Percentiles rank a stretch among this genome's conserved stretches.
Evolutionary conservation across 2,329 filamentous ascomycete species (phyloP).

Genomic region (Xylaria sp.): DNA sequence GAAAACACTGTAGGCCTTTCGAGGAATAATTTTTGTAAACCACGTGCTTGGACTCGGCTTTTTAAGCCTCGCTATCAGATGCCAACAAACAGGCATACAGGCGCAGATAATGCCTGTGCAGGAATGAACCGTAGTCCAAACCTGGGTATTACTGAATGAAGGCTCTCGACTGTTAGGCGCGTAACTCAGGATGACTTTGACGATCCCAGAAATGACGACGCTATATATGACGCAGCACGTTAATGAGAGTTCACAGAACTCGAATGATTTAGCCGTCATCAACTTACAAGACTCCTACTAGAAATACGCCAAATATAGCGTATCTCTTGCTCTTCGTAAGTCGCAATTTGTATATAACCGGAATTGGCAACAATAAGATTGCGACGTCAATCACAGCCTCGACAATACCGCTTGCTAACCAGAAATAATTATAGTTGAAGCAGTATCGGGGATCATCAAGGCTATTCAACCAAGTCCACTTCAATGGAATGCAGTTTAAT

Average conservation of each 20-base stretch:
- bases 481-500: constrained; percentile 41
- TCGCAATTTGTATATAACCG: constrained; percentile 29
- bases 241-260: too few relatives aligned
- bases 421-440: constrained; percentile 44
- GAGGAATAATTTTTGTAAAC: background rate
- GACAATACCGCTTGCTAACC: constrained; percentile 35
- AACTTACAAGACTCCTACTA: constrained; percentile 35
- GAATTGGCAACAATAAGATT: constrained; percentile 36
- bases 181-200: constrained; percentile 35
- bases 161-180: constrained; percentile 26
- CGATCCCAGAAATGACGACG: background rate
- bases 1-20: too few relatives aligned
- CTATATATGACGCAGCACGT: constrained; percentile 28
- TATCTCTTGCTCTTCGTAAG: constrained; percentile 34
- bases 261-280: background rate
- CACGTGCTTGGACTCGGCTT: constrained; percentile 1
- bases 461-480: constrained; percentile 41
- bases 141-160: constrained; percentile 19
- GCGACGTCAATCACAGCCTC: constrained; percentile 36
- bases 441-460: constrained; percentile 40
- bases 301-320: constrained; percentile 39
- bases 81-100: constrained; percentile 41
- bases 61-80: constrained; percentile 17
- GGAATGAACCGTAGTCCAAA: constrained; percentile 42
- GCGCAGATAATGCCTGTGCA: constrained; percentile 43